Percentiles rank a stretch among this genome's conserved stretches.
Evolutionary conservation across 768 basidiomycete genomes (phyloP).

Genomic region (Hortiboletus campestris): DNA sequence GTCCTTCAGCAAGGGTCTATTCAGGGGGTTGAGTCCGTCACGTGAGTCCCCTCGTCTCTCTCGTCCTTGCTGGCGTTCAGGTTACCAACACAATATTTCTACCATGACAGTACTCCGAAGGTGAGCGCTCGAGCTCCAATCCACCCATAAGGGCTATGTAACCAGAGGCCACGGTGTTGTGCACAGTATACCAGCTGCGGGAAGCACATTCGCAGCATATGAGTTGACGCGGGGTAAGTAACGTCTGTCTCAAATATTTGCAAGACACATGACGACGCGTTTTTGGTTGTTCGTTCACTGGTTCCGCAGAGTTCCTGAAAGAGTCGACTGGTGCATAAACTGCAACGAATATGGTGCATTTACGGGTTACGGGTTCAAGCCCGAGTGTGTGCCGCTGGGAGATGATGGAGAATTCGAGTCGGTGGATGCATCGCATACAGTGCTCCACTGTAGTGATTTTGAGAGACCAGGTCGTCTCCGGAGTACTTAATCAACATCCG

Average conservation of each 20-base stretch:
- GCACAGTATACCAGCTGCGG: constrained; percentile 84
- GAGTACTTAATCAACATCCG: no score
- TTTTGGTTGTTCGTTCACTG: background rate
- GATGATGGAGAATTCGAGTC: background rate
- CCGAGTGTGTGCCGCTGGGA: background rate
- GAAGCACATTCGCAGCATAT: constrained; percentile 85
- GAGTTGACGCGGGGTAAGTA: constrained; percentile 72
- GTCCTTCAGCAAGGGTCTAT: constrained; percentile 50
- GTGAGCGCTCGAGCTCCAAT: constrained; percentile 35
- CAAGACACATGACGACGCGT: background rate
- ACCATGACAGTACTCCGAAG: constrained; percentile 56
- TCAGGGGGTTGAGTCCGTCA: constrained; percentile 74
- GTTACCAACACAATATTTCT: background rate
- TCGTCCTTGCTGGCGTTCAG: background rate
- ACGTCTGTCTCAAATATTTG: background rate
- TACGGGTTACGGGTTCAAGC: background rate
- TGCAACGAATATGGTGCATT: background rate
- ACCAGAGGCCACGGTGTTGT: background rate
- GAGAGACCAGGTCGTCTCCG: background rate
- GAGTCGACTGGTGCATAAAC: constrained; percentile 25
- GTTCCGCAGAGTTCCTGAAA: constrained; percentile 19
- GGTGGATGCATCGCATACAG: background rate
- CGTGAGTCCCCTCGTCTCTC: constrained; percentile 41
- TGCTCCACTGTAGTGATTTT: background rate
- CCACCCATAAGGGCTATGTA: background rate